Evolutionary conservation across 1,139 yeast genomes (phyloP), one percentile per base, ranked within the genome.

Genomic region (Blastobotrys elegans): DNA sequence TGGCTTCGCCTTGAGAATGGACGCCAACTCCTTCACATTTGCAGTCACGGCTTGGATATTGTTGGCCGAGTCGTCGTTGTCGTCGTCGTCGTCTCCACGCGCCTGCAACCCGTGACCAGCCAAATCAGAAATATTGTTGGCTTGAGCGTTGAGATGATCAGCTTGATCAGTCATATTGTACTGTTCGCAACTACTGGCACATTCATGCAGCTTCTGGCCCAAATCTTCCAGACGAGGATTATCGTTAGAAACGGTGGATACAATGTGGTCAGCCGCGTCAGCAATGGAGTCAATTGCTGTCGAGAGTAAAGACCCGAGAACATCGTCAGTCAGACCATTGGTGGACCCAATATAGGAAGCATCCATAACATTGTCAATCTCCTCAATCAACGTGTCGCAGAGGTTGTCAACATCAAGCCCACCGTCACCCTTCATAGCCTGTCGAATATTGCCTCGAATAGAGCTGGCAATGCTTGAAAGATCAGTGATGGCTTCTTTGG

Each of bases 211-310:
- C 8, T 24, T 24, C 10, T 6, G n/a, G 6, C 22, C 26, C 38
- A 34, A 11, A 2, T 34, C 26, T 8, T 34, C 22, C 4, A 3
- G 17, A 21, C 17, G 4, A 21, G 17, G 13, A 6, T 14, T 11
- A 16, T 22, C 20, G 11, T 11, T 16, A 3, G 20, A 21, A 7
- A 4, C 7, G 11, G 20, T 21, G 29, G 30, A 35, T 20, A 32
- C 11, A 13, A 62, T 51, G 6, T 58, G 60, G 53, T 62, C 64
- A 18, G 58, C 61, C 27, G 65, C 66, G 44, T 62, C 63, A 39
- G 61, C 57, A 10, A 62, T 52, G n/a, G 61, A 51, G 48, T 62
- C 62, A 33, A 61, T 57, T 36, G 59, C 56, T 24, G 65, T 63
- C 2, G 59, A 60, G 4, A 61, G 55, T 34, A 61, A 48, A 29